Percentiles rank a stretch among this genome's conserved stretches.
phyloP scores from a whole-genome alignment of 257 asterid species.

The Solanum sitiens region DNA sequence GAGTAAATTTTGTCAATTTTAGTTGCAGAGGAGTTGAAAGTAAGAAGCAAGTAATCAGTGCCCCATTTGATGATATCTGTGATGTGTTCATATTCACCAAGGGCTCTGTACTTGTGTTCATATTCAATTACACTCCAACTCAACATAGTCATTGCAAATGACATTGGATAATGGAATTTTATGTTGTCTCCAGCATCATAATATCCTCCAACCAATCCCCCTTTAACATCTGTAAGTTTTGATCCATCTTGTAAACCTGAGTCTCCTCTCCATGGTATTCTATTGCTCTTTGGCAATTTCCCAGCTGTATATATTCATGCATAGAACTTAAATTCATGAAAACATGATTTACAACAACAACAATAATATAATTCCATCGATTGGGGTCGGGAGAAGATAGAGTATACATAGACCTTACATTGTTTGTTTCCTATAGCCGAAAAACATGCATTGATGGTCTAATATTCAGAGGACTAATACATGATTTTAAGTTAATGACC shows the following conservation, averaged over 20 bases:
- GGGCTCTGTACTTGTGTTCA: constrained; percentile 61
- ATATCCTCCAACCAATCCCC: constrained; percentile 82
- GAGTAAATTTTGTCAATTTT: constrained; percentile 47
- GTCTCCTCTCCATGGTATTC: constrained; percentile 67
- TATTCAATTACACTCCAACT: constrained; percentile 94
- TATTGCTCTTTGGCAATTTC: constrained; percentile 53
- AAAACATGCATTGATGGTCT: neutral
- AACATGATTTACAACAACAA: too few species aligned
- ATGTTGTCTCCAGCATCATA: constrained; percentile 85
- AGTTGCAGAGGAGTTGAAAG: constrained; percentile 72
- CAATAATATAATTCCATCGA: too few species aligned
- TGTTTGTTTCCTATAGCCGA: neutral
- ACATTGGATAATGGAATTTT: constrained; percentile 78
- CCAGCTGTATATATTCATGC: constrained; percentile 45
- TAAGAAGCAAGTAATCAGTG: constrained; percentile 65
- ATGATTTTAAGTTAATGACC: neutral
- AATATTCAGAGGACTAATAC: neutral
- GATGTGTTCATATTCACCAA: constrained; percentile 63
- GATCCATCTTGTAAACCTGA: constrained; percentile 78
- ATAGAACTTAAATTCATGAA: too few species aligned
- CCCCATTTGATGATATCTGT: constrained; percentile 85
- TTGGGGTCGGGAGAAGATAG: too few species aligned
- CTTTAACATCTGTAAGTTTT: constrained; percentile 39
- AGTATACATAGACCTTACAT: too few species aligned
- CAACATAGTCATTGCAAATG: constrained; percentile 87